Evolutionary conservation across 2,329 filamentous ascomycete genomes (phyloP).

Genomic region (Cladophialophora immunda): DNA sequence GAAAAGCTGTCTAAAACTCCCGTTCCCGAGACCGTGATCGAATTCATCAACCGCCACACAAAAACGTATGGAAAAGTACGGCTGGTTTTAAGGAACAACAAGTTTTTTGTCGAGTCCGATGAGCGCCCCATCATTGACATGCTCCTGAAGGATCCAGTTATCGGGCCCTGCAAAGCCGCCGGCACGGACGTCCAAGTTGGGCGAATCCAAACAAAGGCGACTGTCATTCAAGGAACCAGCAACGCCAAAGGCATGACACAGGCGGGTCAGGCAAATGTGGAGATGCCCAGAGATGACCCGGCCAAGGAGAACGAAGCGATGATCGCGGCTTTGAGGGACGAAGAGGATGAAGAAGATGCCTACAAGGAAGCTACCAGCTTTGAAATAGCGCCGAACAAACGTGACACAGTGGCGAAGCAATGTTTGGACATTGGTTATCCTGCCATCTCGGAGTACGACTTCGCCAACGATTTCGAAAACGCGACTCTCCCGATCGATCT

Average conservation of each 20-base stretch:
- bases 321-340: slow-evolving; percentile 69
- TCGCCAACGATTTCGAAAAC: slow-evolving; percentile 88
- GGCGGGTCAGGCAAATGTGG: slow-evolving; percentile 58
- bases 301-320: slow-evolving; percentile 53
- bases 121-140: slow-evolving; percentile 86
- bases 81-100: slow-evolving; percentile 91
- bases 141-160: slow-evolving; percentile 83
- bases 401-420: slow-evolving; percentile 87
- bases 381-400: slow-evolving; percentile 81
- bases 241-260: slow-evolving; percentile 89
- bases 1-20: slow-evolving; percentile 90
- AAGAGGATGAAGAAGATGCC: slow-evolving; percentile 84
- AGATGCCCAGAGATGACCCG: slow-evolving; percentile 38
- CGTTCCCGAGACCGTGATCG: slow-evolving; percentile 79
- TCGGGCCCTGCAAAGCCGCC: slow-evolving; percentile 78
- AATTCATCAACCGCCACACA: slow-evolving; percentile 83
- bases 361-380: slow-evolving; percentile 91
- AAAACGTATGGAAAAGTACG: slow-evolving; percentile 95
- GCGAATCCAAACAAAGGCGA: slow-evolving; percentile 83
- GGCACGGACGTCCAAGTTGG: slow-evolving; percentile 79
- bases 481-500: slow-evolving; percentile 93
- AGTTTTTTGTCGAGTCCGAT: slow-evolving; percentile 91
- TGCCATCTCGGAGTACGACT: slow-evolving; percentile 96
- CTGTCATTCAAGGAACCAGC: slow-evolving; percentile 94
- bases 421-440: slow-evolving; percentile 88